phyloP scores from a whole-genome alignment of 2,329 filamentous ascomycete species.

The Aureobasidium pullulans region DNA sequence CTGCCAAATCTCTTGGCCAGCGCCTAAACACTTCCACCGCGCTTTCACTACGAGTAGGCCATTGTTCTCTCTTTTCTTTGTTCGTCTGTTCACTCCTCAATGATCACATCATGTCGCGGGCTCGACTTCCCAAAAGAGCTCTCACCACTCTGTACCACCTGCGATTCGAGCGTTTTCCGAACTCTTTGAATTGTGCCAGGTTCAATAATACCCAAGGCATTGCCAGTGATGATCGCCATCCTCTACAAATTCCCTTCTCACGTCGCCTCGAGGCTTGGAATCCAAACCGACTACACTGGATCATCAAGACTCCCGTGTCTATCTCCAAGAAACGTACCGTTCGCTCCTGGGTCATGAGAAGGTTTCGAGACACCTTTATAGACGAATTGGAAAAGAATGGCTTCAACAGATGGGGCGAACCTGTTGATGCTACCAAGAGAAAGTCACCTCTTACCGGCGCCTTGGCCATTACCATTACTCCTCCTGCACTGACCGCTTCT shows the following conservation, averaged over 20 bases:
- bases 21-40: background rate
- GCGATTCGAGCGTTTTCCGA: slow-evolving; percentile 19
- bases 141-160: background rate
- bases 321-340: slow-evolving; percentile 36
- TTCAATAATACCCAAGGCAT: slow-evolving; percentile 19
- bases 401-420: slow-evolving; percentile 22
- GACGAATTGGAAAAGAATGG: slow-evolving; percentile 40
- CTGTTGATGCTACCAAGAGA: background rate
- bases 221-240: slow-evolving; percentile 22
- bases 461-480: background rate
- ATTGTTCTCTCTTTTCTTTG: background rate
- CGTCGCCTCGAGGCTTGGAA: slow-evolving; percentile 21
- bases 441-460: slow-evolving; percentile 1
- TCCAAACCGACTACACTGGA: slow-evolving; percentile 42
- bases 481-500: background rate
- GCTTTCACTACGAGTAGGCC: background rate
- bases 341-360: slow-evolving; percentile 38
- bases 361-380: slow-evolving; percentile 38
- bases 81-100: background rate
- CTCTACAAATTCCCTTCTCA: slow-evolving; percentile 27
- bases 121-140: background rate
- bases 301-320: slow-evolving; percentile 29
- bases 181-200: slow-evolving; percentile 23
- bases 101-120: background rate
- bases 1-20: slow-evolving; percentile 13